Conservation (phyloP, 495 filamentous ascomycete genomes). For the Aspergillus olivimuriae region DNA sequence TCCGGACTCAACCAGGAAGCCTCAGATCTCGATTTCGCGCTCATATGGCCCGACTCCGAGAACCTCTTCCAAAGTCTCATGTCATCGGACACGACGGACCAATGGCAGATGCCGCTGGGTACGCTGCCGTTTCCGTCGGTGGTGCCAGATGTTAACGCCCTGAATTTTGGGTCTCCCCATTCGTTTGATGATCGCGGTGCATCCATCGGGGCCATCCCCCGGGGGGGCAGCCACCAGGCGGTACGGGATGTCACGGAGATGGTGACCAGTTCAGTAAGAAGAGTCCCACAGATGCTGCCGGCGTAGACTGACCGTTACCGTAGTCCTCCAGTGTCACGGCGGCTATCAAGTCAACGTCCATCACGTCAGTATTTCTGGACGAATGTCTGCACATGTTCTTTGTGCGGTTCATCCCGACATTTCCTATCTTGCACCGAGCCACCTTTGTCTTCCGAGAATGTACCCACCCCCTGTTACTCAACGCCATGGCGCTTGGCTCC, state of each 20-base stretch:
- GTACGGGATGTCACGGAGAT: slow-evolving; percentile 44
- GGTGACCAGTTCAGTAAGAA: slow-evolving; percentile 40
- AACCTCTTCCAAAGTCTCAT: slow-evolving; percentile 43
- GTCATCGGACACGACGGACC: slow-evolving; percentile 34
- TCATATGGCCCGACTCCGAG: slow-evolving; percentile 46
- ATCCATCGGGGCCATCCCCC: slow-evolving; percentile 35
- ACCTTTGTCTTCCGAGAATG: slow-evolving; percentile 47
- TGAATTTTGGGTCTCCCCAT: slow-evolving; percentile 29
- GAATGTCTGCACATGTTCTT: slow-evolving; percentile 48
- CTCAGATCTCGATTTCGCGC: slow-evolving; percentile 35
- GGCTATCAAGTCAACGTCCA: slow-evolving; percentile 39
- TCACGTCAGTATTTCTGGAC: slow-evolving; percentile 44
- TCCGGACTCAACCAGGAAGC: slow-evolving; percentile 17
- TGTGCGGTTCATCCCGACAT: slow-evolving; percentile 43
- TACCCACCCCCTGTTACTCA: slow-evolving; percentile 39
- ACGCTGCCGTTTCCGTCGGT: slow-evolving; percentile 35
- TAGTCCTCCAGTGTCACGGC: slow-evolving; percentile 43
- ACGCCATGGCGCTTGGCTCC: slow-evolving; percentile 45
- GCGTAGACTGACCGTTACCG: not conserved
- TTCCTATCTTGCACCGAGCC: slow-evolving; percentile 41
- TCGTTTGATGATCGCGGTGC: slow-evolving; percentile 33
- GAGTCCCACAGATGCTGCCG: not conserved
- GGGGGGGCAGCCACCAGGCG: slow-evolving; percentile 39
- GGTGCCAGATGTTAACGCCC: slow-evolving; percentile 28
- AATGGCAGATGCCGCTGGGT: slow-evolving; percentile 43